Evolutionary conservation across 352 stramenopile genomes (phyloP), one percentile per base, ranked within the genome.

Genomic region (Phytopythium boreale): DNA sequence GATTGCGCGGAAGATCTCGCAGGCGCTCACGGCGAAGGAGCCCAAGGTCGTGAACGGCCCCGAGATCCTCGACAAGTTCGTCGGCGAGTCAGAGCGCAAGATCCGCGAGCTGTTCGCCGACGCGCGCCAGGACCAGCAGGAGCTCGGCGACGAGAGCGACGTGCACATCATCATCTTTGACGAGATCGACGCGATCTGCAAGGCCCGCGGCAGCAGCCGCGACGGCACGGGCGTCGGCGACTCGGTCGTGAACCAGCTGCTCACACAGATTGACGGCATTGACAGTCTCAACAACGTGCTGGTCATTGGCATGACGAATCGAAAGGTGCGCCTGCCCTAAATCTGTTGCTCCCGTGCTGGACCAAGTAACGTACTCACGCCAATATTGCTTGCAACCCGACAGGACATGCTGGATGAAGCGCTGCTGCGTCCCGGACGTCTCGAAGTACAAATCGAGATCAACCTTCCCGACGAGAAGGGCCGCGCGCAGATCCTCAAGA

Each of bases 81-180:
- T 99, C 4, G 98, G 98, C 71, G 96, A 98, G 46, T 97, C 87
- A 26, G 98, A 99, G 82, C 95, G 98, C 72, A 99, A 99, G 81
- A 99, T 99, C 67, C 91, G 98, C 46, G 97, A 98, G 58, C 82
- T 99, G 1, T 99, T 99, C 75, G 85, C 92, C 1, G 97, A 99
- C 62, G 97, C 97, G 12, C 80, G 85, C 29, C 73, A 90, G 61
- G 87, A 95, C 61, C 84, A 95, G 60, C 76, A 95, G 56, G 88
- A 98, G 56, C 70, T 98, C 24, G 97, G 97, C 56, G 97, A 99
- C 63, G 93, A 98, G 60, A 98, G 88, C 60, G 97, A 98, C 66
- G 88, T 99, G 56, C 98, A 99, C 75, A 99, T 99, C 72, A 98
- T 99, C 72, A 99, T 99, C 73, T 98, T 99, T 69, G 98, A 99